Evolutionary conservation across 352 stramenopile genomes (phyloP), one percentile per base, ranked within the genome.

Genomic region (Phytophthora meadii): DNA sequence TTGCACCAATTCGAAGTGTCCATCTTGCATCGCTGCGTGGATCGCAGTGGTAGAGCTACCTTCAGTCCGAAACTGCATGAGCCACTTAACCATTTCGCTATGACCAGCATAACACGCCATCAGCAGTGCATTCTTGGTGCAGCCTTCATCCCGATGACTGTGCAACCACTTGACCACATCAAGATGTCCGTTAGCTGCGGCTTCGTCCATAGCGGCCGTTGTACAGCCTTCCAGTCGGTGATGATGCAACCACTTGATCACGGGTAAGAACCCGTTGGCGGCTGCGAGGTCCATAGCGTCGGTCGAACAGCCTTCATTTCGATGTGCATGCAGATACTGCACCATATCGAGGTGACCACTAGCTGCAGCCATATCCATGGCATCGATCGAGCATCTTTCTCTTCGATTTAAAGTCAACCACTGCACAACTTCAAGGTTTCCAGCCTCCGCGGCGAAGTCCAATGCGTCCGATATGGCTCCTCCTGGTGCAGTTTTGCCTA

Each of bases 41-140:
- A 81, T 70, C 4, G 72, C 75, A 47, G 72, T 57, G 4, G 64
- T 47, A 12, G 12, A 61, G n/a, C 50, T 61, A 7, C 76, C 67
- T 60, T 84, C 72, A 12, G 37, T 63, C 4, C 72, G 70, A 36
- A 80, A 82, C 45, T 70, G 58, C 41, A 82, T 59, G 30, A 87
- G 57, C 71, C 77, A 87, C 55, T 77, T 66, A n/a, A 80, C 76
- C 2, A 85, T 64, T 2, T 58, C 47, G 15, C 63, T 4, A 24
- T 88, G 74, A 1, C 79, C 81, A 32, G 25, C 51, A 39, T 69
- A 72, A 27, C 74, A 74, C 24, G 81, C 81, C 28, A 80, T 70
- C 37, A 74, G 48, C 36, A 87, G 59, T 11, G 81, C 79, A 12
- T 69, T 69, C 48, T 60, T 66, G 7, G 78, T 75, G 55, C 76